Conservation (phyloP, 1,139 yeast genomes). For the Ogataea hybrid region DNA sequence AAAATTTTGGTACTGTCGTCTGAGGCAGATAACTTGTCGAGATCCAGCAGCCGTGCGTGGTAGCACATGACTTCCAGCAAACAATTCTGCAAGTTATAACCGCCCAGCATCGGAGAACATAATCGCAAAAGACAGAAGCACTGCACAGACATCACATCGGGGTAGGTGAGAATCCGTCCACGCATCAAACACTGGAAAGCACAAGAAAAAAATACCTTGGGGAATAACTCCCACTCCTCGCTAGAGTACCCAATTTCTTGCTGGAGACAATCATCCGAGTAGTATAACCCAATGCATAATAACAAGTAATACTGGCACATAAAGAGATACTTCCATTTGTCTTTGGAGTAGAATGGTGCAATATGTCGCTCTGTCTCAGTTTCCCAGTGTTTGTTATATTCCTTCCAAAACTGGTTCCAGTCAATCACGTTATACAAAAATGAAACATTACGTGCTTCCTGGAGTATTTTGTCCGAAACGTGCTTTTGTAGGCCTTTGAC, state of each 20-base stretch:
- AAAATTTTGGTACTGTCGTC: slow-evolving; percentile 29
- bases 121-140: slow-evolving; percentile 31
- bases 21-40: slow-evolving; percentile 14
- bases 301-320: slow-evolving; percentile 35
- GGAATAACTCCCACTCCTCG: slow-evolving; percentile 28
- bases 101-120: slow-evolving; percentile 33
- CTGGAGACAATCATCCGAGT: slow-evolving; percentile 30
- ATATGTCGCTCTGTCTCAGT: slow-evolving; percentile 22
- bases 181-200: slow-evolving; percentile 35
- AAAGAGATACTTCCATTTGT: slow-evolving; percentile 31
- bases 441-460: slow-evolving; percentile 16
- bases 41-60: slow-evolving; percentile 31
- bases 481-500: slow-evolving; percentile 18
- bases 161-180: slow-evolving; percentile 35
- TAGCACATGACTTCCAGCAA: slow-evolving; percentile 30
- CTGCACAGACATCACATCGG: slow-evolving; percentile 33
- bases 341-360: slow-evolving; percentile 21
- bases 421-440: slow-evolving; percentile 24
- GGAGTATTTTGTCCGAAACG: slow-evolving; percentile 23
- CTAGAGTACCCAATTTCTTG: slow-evolving; percentile 24
- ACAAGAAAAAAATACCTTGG: slow-evolving; percentile 33
- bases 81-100: slow-evolving; percentile 32
- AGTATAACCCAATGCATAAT: slow-evolving; percentile 33
- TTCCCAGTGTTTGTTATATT: slow-evolving; percentile 27
- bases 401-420: slow-evolving; percentile 14